phyloP scores from a whole-genome alignment of 2,329 filamentous ascomycete species.

The Dothideomycetes sp. region DNA sequence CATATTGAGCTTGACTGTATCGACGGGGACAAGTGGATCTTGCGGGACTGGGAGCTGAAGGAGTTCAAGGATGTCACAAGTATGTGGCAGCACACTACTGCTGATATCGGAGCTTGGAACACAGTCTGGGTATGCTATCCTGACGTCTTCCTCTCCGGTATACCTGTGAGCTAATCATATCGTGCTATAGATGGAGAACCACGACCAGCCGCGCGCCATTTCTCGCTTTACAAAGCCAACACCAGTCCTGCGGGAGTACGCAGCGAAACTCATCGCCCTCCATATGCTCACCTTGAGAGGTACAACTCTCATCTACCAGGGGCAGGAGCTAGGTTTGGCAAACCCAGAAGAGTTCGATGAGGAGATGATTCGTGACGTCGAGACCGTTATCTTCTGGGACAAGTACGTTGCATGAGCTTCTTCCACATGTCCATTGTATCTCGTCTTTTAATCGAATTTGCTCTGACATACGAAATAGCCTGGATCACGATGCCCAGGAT shows the following conservation, averaged over 20 bases:
- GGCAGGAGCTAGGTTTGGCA: conserved; percentile 54
- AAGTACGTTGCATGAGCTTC: no score
- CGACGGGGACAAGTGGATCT: conserved; percentile 33
- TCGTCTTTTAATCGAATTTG: no score
- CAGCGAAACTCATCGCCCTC: conserved; percentile 43
- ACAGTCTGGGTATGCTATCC: no score
- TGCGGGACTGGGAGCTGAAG: conserved; percentile 35
- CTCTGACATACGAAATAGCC: no score
- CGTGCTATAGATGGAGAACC: conserved; percentile 57
- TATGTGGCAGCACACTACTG: conserved; percentile 51
- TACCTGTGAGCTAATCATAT: no score
- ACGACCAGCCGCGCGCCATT: conserved; percentile 49
- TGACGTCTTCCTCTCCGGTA: no score
- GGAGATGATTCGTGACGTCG: no score
- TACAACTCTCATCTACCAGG: conserved; percentile 54
- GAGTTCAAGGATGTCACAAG: conserved; percentile 40
- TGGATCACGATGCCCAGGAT: no score
- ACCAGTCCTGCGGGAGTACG: conserved; percentile 34
- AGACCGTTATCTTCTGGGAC: no score
- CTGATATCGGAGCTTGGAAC: conserved; percentile 50
- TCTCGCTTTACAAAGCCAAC: conserved; percentile 42
- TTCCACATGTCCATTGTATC: no score
- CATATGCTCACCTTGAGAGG: conserved; percentile 11
- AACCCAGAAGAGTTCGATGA: no score
- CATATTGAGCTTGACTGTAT: conserved; percentile 40